A percentile compares a stretch with the other conserved stretches of the same genome.
These are phyloP conservation scores for Oryza punctata DNA, from an alignment of 176 grass and related monocot species.

Conservation along the genomic window DNA sequence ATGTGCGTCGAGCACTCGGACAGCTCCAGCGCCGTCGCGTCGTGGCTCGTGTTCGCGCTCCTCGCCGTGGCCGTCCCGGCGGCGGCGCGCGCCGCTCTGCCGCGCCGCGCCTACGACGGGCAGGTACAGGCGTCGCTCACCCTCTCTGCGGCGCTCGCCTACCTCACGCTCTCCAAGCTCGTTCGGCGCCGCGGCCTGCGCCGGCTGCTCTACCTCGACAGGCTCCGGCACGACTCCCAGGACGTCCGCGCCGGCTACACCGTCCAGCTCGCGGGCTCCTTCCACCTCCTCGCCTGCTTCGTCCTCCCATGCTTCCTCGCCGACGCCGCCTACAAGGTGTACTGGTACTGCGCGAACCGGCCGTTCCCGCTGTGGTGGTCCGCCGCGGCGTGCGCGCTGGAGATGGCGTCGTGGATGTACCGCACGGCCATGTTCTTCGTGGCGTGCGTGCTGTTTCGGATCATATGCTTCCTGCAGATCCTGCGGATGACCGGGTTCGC, in stretches of 20 bases:
- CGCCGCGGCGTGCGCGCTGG: conserved; percentile 48
- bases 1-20: conserved; percentile 68
- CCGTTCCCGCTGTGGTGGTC: conserved; percentile 45
- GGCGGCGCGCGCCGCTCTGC: conserved; percentile 15
- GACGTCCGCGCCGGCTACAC: conserved; percentile 58
- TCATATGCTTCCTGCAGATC: conserved; percentile 83
- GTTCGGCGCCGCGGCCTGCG: conserved; percentile 59
- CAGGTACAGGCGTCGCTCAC: conserved; percentile 74
- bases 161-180: conserved; percentile 53
- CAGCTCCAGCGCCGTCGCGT: conserved; percentile 24
- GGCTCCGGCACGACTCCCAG: conserved; percentile 54
- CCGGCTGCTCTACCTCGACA: conserved; percentile 77
- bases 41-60: conserved; percentile 48
- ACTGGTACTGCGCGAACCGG: conserved; percentile 51
- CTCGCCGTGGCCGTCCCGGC: conserved; percentile 39
- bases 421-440: conserved; percentile 75
- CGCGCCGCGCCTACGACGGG: conserved; percentile 58
- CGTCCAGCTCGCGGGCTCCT: conserved; percentile 47
- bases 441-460: conserved; percentile 72
- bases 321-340: conserved; percentile 71
- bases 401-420: conserved; percentile 75
- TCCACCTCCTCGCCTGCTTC: conserved; percentile 64
- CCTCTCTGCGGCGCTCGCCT: conserved; percentile 49
- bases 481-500: conserved; percentile 80
- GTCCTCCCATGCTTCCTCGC: conserved; percentile 57